Evolutionary conservation across 768 basidiomycete species (phyloP).

Genomic region (Asterophora parasitica): DNA sequence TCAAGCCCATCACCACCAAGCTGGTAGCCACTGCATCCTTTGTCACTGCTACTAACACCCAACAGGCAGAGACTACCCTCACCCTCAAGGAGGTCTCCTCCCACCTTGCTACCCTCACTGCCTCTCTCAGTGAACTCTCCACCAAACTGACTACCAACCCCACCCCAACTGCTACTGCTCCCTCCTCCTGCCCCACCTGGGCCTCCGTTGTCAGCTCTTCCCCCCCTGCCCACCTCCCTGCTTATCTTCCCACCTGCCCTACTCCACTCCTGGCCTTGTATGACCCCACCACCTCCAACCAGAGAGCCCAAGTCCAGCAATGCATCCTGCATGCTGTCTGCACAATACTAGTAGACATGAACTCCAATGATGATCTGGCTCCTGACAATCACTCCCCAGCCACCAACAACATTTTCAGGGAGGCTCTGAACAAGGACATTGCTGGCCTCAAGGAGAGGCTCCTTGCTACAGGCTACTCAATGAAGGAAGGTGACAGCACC

Average conservation of each 20-base stretch:
- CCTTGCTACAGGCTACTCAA: not conserved
- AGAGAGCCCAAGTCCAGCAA: too few species aligned
- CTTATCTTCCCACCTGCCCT: too few species aligned
- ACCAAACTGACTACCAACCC: not conserved
- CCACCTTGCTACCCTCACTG: not conserved
- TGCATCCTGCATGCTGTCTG: not conserved
- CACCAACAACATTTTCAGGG: not conserved
- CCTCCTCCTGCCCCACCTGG: not conserved
- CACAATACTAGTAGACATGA: not conserved
- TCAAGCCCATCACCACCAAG: not conserved
- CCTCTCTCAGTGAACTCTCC: not conserved
- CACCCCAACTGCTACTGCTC: too few species aligned
- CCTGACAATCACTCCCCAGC: not conserved
- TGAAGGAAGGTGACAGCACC: not conserved
- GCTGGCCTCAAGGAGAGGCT: not conserved
- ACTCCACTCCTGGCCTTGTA: too few species aligned
- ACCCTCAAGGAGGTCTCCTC: not conserved
- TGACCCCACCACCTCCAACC: slow-evolving; percentile 4
- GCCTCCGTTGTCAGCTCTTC: not conserved
- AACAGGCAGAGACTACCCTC: slow-evolving; percentile 1
- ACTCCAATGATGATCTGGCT: not conserved
- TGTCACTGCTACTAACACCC: not conserved
- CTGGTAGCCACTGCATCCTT: not conserved
- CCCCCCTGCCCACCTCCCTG: too few species aligned
- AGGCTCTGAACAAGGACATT: not conserved